These are phyloP conservation scores for Peterozyma xylosa DNA, from an alignment of 805 yeast species.

Conservation along the genomic window DNA sequence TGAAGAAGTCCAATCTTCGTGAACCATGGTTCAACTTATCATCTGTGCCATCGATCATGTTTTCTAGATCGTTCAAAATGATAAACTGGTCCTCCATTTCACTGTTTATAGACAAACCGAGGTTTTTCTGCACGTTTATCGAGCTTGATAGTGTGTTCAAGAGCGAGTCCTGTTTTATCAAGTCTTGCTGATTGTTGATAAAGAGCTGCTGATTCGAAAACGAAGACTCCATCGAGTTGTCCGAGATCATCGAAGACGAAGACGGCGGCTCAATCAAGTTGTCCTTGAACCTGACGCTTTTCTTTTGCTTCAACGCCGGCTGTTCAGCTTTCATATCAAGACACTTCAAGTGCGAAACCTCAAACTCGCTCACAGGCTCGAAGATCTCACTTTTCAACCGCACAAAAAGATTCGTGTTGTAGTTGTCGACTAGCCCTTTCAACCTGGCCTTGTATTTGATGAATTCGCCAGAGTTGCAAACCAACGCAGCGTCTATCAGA, in stretches of 20 bases:
- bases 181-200: constrained; percentile 35
- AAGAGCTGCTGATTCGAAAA: constrained; percentile 23
- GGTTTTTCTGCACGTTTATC: constrained; percentile 33
- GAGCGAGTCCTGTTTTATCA: constrained; percentile 37
- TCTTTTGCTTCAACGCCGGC: constrained; percentile 3
- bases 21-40: constrained; percentile 32
- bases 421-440: neutral
- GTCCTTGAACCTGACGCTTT: constrained; percentile 17
- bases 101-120: constrained; percentile 37
- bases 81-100: constrained; percentile 43
- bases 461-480: constrained; percentile 5
- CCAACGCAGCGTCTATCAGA: constrained; percentile 5
- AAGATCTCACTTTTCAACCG: too few relatives aligned
- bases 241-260: neutral
- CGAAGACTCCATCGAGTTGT: constrained; percentile 6
- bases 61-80: constrained; percentile 41
- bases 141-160: constrained; percentile 32
- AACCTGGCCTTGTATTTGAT: neutral
- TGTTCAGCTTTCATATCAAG: neutral
- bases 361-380: too few relatives aligned
- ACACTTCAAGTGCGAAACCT: neutral
- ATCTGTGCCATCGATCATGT: constrained; percentile 34
- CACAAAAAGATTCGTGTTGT: neutral
- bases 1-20: constrained; percentile 28
- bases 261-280: constrained; percentile 11